Evolutionary conservation across 306 rosid genomes (phyloP), one percentile per base, ranked within the genome.

Genomic region (Benincasa hispida): DNA sequence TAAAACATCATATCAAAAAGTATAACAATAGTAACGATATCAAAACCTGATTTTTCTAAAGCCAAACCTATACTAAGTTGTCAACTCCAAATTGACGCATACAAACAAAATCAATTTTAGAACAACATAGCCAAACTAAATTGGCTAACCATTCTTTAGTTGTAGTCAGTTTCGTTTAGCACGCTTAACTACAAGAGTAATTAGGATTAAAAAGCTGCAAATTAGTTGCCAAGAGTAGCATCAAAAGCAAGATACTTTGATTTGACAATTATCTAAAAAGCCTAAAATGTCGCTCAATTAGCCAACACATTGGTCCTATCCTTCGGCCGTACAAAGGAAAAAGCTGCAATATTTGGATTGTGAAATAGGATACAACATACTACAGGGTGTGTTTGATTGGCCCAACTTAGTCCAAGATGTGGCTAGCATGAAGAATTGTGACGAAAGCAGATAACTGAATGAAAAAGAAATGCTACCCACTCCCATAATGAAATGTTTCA

Each of bases 401-500:
- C 30, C 74, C 83, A 77, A 10, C 30, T 75, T 57, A 57, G 77
- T 76, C 32, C 28, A 65, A 81, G 84, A 78, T 83, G 76, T 60
- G 70, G 80, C 55, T 74, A 25, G 72, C 28, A 77, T 47, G 70
- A 32, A 62, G 77, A 79, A 81, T 25, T 69, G 81, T 76, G 85
- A 82, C 66, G 76, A 67, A 80, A 28, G 74, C 84, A 80, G 67
- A 67, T 61, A 85, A 79, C 84, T 82, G 76, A 84, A 85, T 83
- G 92, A 90, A 34, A 85, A 82, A 79, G 87, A 90, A 77, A 81
- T 81, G 78, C 56, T 86, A 87, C 87, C 96, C 79, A 86, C 79
- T 74, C 76, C 85, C 82, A 78, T 60, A 35, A 65, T 65, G 47
- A 34, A 77, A 81, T 62, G 81, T 76, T 67, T 41, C 67, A 59